Evolutionary conservation across 1,284 basidiomycete species (phyloP).

Genomic region (Termitomyces sp.): DNA sequence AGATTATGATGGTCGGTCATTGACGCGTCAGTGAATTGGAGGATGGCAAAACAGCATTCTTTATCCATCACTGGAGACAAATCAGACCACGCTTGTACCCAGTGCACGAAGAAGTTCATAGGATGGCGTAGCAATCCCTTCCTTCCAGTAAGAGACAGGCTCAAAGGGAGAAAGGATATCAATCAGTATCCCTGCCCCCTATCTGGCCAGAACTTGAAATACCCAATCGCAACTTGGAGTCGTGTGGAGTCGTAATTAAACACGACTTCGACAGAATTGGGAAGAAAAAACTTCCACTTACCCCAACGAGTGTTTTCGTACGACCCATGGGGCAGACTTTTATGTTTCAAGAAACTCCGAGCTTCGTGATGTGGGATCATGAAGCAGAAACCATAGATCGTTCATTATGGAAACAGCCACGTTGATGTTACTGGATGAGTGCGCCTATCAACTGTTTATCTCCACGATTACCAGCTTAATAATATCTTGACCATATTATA

Average conservation of each 20-base stretch:
- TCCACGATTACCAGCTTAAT: not conserved
- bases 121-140: slow-evolving; percentile 56
- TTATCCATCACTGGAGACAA: slow-evolving; percentile 42
- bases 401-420: not conserved
- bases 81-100: slow-evolving; percentile 53
- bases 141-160: slow-evolving; percentile 54
- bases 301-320: slow-evolving; percentile 58
- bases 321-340: slow-evolving; percentile 57
- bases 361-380: slow-evolving; percentile 47
- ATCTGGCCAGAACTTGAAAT: not conserved
- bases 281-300: slow-evolving; percentile 29
- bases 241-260: too few relatives aligned
- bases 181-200: not conserved
- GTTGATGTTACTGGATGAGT: not conserved
- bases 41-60: not conserved
- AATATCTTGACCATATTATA: not conserved
- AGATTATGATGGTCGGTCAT: not conserved
- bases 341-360: slow-evolving; percentile 38
- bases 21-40: not conserved
- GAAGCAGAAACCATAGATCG: slow-evolving; percentile 34
- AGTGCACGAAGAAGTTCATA: slow-evolving; percentile 58
- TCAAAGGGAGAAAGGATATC: not conserved
- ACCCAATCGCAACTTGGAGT: not conserved
- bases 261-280: not conserved
- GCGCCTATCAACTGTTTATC: not conserved